These are phyloP conservation scores for Sonneratia caseolaris DNA, from an alignment of 345 rosid species.

Conservation along the genomic window DNA sequence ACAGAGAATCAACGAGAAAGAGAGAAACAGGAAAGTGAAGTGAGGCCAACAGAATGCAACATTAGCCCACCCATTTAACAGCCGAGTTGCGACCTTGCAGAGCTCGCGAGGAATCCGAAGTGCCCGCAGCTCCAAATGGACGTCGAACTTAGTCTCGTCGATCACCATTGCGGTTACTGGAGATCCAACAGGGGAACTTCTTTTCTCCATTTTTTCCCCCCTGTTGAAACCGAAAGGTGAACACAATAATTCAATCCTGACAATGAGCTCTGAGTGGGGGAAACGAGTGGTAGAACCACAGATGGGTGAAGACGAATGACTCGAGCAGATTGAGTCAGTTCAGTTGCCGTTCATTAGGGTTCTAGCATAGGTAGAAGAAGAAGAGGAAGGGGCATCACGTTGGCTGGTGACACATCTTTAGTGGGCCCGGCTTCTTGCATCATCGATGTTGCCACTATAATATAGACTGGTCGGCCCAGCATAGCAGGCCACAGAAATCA, in stretches of 20 bases:
- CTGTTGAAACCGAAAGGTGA: no score
- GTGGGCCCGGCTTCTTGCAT: no score
- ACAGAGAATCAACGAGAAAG: background rate
- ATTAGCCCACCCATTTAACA: slow-evolving; percentile 56
- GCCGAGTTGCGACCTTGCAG: slow-evolving; percentile 48
- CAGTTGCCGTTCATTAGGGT: background rate
- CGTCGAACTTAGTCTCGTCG: slow-evolving; percentile 72
- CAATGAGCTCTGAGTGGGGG: background rate
- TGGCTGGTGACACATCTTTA: no score
- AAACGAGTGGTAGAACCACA: background rate
- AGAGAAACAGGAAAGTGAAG: background rate
- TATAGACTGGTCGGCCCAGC: no score
- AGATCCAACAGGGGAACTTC: background rate
- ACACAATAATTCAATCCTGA: background rate
- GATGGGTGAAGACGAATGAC: background rate
- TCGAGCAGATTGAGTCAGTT: background rate
- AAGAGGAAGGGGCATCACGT: no score
- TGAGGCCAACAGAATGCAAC: background rate
- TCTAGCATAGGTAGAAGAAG: background rate
- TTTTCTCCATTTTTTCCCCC: no score
- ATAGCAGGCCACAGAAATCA: no score
- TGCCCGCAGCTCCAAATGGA: slow-evolving; percentile 59
- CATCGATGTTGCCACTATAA: no score
- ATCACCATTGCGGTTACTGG: slow-evolving; percentile 19
- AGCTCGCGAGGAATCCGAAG: slow-evolving; percentile 77